phyloP scores from a whole-genome alignment of 768 basidiomycete species.

The Mrakia frigida region DNA sequence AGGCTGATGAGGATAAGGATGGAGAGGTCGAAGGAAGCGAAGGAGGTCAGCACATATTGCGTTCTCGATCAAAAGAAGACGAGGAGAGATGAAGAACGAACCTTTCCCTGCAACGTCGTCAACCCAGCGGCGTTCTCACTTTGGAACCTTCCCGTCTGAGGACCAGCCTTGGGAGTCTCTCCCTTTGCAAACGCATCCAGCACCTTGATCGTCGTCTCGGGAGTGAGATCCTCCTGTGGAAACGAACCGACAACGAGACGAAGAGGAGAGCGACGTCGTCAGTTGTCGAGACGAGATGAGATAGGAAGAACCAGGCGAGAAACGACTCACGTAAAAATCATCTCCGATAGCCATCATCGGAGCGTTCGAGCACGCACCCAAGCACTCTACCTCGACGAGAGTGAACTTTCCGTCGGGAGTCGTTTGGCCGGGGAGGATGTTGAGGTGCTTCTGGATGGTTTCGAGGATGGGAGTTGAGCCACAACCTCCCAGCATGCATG shows the following conservation, averaged over 20 bases:
- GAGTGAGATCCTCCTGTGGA: conserved; percentile 48
- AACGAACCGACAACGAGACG: not conserved
- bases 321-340: conserved; percentile 77
- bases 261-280: not conserved
- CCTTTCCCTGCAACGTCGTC: conserved; percentile 71
- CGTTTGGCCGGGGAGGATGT: conserved; percentile 82
- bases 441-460: conserved; percentile 74
- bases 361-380: conserved; percentile 94
- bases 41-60: not conserved
- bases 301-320: not conserved
- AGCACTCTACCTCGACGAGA: conserved; percentile 95
- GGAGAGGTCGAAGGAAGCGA: not conserved
- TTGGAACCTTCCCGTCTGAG: conserved; percentile 77
- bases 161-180: conserved; percentile 85
- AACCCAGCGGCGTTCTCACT: conserved; percentile 91
- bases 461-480: conserved; percentile 87
- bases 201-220: conserved; percentile 47
- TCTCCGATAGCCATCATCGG: conserved; percentile 89
- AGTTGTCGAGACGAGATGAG: conserved; percentile 25
- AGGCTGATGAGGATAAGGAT: conserved; percentile 52
- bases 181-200: conserved; percentile 52
- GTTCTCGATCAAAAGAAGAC: not conserved
- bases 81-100: conserved; percentile 39
- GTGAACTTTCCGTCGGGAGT: conserved; percentile 96
- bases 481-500: conserved; percentile 74